A percentile compares a stretch with the other conserved stretches of the same genome.
phyloP scores from a whole-genome alignment of 306 rosid genomes.

The Ceratonia siliqua region DNA sequence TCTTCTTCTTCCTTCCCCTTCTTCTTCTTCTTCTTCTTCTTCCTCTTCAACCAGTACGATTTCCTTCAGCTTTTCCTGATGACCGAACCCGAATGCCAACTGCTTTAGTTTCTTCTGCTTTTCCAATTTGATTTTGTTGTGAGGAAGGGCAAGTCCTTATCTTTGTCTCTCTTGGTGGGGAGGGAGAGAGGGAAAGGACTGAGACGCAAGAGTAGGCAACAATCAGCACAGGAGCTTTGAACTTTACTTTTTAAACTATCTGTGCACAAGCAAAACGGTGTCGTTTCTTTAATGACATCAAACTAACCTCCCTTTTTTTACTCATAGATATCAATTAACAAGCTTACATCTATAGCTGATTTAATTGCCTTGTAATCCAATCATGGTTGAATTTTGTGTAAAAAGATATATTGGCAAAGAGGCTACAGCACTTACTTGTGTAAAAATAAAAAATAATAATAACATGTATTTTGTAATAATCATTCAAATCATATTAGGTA shows the following conservation, averaged over 20 bases:
- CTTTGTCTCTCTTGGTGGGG: slow-evolving; percentile 38
- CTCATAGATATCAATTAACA: background rate
- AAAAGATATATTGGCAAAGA: background rate
- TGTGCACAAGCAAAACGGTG: background rate
- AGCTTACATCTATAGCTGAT: background rate
- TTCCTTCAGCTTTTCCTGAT: background rate
- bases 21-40: background rate
- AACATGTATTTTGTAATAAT: no score
- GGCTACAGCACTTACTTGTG: no score
- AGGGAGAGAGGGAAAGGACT: background rate
- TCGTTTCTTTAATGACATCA: background rate
- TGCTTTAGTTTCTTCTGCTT: slow-evolving; percentile 28
- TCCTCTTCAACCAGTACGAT: background rate
- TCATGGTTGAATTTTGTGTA: slow-evolving; percentile 1
- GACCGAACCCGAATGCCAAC: slow-evolving; percentile 32
- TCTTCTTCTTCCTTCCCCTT: background rate
- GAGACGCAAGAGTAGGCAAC: slow-evolving; percentile 26
- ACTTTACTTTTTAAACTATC: slow-evolving; percentile 21
- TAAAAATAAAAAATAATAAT: no score
- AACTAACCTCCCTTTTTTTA: background rate
- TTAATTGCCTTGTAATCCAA: slow-evolving; percentile 3
- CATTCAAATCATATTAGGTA: no score
- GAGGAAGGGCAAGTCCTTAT: slow-evolving; percentile 29
- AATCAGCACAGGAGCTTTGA: slow-evolving; percentile 41
- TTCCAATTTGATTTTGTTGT: slow-evolving; percentile 24